Percentiles rank a stretch among this genome's conserved stretches.
Conservation (phyloP, 2,329 filamentous ascomycete species). For the Venturia asperata region DNA sequence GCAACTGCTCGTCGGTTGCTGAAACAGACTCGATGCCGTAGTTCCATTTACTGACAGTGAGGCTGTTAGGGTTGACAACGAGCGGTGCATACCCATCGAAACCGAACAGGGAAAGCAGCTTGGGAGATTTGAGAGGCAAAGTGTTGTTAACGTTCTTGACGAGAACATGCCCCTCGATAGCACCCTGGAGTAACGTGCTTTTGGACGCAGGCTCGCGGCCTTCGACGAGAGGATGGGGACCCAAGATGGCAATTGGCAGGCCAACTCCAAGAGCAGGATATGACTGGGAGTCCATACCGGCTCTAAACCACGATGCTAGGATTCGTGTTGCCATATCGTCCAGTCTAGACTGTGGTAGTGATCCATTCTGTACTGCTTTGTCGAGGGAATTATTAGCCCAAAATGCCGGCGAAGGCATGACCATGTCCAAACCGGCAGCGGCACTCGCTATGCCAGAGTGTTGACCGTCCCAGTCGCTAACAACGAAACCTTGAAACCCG, state of each 20-base stretch:
- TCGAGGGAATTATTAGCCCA: slow-evolving; percentile 24
- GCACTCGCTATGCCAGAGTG: slow-evolving; percentile 26
- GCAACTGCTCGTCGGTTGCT: background rate
- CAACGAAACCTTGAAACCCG: slow-evolving; percentile 28
- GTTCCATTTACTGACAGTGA: slow-evolving; percentile 16
- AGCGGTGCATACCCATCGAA: slow-evolving; percentile 20
- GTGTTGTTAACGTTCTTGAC: slow-evolving; percentile 53
- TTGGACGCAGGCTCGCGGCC: slow-evolving; percentile 47
- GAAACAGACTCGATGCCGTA: slow-evolving; percentile 19
- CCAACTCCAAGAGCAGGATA: slow-evolving; percentile 17
- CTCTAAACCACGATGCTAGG: slow-evolving; percentile 24
- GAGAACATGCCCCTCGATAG: slow-evolving; percentile 52
- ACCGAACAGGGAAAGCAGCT: slow-evolving; percentile 40
- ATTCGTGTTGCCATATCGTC: slow-evolving; percentile 31
- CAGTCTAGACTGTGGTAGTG: slow-evolving; percentile 26
- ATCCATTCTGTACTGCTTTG: slow-evolving; percentile 29
- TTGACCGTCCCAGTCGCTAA: slow-evolving; percentile 28
- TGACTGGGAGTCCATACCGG: slow-evolving; percentile 2
- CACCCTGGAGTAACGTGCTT: slow-evolving; percentile 46
- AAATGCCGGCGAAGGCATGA: slow-evolving; percentile 22
- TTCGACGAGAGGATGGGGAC: slow-evolving; percentile 37
- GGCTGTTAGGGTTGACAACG: slow-evolving; percentile 18
- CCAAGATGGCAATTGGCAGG: background rate
- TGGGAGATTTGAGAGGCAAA: slow-evolving; percentile 47
- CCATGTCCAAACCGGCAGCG: slow-evolving; percentile 29